Percentiles rank a stretch among this genome's conserved stretches.
phyloP scores from a whole-genome alignment of 2,329 filamentous ascomycete species.

The Penicillium psychrosexuale region DNA sequence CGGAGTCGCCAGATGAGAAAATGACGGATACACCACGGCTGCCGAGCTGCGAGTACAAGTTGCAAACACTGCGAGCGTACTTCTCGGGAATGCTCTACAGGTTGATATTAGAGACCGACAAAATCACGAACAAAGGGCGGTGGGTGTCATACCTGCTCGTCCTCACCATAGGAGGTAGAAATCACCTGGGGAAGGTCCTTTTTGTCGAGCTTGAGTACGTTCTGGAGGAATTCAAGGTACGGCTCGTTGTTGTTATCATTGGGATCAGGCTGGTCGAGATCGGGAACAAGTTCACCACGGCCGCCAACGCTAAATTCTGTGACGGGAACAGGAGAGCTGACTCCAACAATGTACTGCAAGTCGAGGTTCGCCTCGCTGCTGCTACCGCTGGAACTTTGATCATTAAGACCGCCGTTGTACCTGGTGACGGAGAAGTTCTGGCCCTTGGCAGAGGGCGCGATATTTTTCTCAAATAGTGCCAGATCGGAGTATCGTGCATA shows the following conservation, averaged over 20 bases:
- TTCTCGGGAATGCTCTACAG: constrained; percentile 32
- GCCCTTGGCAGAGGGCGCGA: constrained; percentile 41
- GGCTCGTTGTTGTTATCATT: constrained; percentile 49
- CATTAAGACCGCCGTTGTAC: constrained; percentile 42
- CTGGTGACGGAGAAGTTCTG: constrained; percentile 46
- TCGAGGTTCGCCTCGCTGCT: constrained; percentile 52
- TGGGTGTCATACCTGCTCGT: constrained; percentile 34
- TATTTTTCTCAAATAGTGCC: constrained; percentile 37
- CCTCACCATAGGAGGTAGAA: constrained; percentile 42
- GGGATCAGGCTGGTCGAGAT: constrained; percentile 46
- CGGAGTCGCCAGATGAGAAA: constrained; percentile 51
- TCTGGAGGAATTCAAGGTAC: constrained; percentile 37
- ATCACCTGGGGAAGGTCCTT: constrained; percentile 37
- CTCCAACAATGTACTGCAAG: constrained; percentile 48
- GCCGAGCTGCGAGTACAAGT: constrained; percentile 50
- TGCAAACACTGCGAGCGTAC: constrained; percentile 42
- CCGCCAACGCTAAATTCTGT: constrained; percentile 50
- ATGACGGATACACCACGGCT: constrained; percentile 50
- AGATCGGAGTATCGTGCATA: constrained; percentile 50
- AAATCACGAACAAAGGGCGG: background rate
- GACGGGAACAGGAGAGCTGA: constrained; percentile 44
- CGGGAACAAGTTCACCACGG: constrained; percentile 47
- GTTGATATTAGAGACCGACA: background rate
- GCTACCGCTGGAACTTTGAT: constrained; percentile 36
- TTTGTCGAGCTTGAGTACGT: constrained; percentile 30